Conservation (phyloP, 2,329 filamentous ascomycete genomes). For the Stagonosporopsis tanaceti region DNA sequence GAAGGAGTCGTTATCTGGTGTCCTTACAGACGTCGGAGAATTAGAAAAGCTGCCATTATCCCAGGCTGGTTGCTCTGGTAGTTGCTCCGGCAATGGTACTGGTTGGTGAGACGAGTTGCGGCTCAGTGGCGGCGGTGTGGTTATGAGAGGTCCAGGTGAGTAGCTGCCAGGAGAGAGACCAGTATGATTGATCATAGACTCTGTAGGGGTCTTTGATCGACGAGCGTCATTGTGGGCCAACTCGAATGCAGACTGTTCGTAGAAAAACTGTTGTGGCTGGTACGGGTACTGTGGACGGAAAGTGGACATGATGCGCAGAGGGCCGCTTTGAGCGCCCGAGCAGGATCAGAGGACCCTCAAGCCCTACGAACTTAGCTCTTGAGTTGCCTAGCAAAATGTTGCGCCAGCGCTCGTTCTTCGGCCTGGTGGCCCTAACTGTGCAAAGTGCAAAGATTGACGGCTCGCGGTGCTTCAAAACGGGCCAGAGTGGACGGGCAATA, state of each 20-base stretch:
- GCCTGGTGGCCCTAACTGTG: slow-evolving; percentile 31
- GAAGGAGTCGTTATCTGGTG: slow-evolving; percentile 44
- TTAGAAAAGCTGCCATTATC: slow-evolving; percentile 46
- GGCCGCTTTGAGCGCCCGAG: slow-evolving; percentile 29
- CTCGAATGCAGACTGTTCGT: slow-evolving; percentile 30
- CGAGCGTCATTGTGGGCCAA: slow-evolving; percentile 35
- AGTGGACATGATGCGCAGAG: slow-evolving; percentile 42
- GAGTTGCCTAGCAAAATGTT: slow-evolving; percentile 26
- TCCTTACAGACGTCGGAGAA: slow-evolving; percentile 47
- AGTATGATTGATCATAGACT: slow-evolving; percentile 45
- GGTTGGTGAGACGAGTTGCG: slow-evolving; percentile 44
- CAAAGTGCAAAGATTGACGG: slow-evolving; percentile 25
- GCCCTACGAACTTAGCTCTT: slow-evolving; percentile 38
- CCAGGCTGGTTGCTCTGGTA: slow-evolving; percentile 42
- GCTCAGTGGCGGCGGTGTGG: slow-evolving; percentile 42
- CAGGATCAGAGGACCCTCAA: slow-evolving; percentile 30
- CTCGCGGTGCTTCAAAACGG: slow-evolving; percentile 30
- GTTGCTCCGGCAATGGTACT: slow-evolving; percentile 36
- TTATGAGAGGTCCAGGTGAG: slow-evolving; percentile 46
- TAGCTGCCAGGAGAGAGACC: slow-evolving; percentile 43
- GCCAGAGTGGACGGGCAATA: slow-evolving; percentile 30
- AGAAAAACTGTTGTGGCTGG: slow-evolving; percentile 31
- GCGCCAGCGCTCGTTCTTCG: slow-evolving; percentile 32
- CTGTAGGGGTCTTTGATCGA: slow-evolving; percentile 46
- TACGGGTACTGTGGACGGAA: slow-evolving; percentile 34